Percentiles rank a stretch among this genome's conserved stretches.
Evolutionary conservation across 2,329 filamentous ascomycete species (phyloP).

Genomic region (Ophiosphaerella herpotricha): DNA sequence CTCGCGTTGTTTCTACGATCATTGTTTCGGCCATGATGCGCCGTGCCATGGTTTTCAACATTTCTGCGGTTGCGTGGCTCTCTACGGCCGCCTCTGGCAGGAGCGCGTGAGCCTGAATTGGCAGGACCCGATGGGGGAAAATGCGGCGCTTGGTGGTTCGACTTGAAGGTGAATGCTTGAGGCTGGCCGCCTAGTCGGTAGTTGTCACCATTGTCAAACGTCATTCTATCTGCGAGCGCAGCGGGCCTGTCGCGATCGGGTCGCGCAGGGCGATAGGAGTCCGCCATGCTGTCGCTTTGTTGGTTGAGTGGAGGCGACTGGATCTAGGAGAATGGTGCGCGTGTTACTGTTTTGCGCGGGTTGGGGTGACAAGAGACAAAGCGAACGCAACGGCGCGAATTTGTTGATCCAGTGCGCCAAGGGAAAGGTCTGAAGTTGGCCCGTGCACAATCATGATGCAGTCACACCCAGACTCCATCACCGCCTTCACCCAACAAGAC

Average conservation of each 20-base stretch:
- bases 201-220: slow-evolving; percentile 35
- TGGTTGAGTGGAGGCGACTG: slow-evolving; percentile 7
- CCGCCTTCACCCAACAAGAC: too few relatives aligned
- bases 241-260: slow-evolving; percentile 10
- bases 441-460: slow-evolving; percentile 4
- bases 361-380: slow-evolving; percentile 6
- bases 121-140: slow-evolving; percentile 37
- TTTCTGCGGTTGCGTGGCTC: slow-evolving; percentile 14
- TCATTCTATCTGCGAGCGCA: slow-evolving; percentile 32
- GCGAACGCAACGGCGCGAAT: slow-evolving; percentile 15
- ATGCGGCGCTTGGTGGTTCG: slow-evolving; percentile 29
- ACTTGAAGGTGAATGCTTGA: slow-evolving; percentile 41
- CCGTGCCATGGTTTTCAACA: slow-evolving; percentile 10
- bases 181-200: slow-evolving; percentile 30
- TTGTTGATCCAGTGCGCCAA: slow-evolving; percentile 18
- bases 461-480: too few relatives aligned
- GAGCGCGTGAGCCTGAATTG: slow-evolving; percentile 16
- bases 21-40: slow-evolving; percentile 22
- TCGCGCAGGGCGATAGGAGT: slow-evolving; percentile 33
- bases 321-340: background rate
- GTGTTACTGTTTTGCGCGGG: slow-evolving; percentile 5
- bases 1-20: slow-evolving; percentile 21
- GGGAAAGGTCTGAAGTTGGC: slow-evolving; percentile 8
- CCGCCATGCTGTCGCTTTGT: slow-evolving; percentile 21
- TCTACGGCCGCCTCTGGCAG: slow-evolving; percentile 23